Percentiles rank a stretch among this genome's conserved stretches.
These are phyloP conservation scores for Podospora fimiseda DNA, from an alignment of 495 filamentous ascomycete genomes.

Conservation along the genomic window DNA sequence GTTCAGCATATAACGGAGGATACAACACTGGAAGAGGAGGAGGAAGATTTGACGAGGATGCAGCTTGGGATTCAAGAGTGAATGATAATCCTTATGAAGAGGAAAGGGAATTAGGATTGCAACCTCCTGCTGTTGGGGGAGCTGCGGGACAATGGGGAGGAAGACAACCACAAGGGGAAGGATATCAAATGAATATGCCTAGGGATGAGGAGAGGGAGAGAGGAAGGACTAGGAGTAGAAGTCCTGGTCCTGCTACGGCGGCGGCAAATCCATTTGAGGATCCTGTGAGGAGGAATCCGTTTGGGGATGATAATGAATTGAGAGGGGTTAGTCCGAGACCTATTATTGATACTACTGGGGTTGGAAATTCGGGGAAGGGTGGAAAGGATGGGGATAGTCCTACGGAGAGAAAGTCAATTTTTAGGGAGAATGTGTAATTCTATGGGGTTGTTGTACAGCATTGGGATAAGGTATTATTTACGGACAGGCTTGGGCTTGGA, in stretches of 20 bases:
- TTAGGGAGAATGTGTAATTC: conserved; percentile 44
- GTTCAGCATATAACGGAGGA: conserved; percentile 8
- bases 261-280: background rate
- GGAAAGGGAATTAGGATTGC: conserved; percentile 54
- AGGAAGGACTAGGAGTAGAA: conserved; percentile 29
- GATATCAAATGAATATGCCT: conserved; percentile 45
- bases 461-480: background rate
- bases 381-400: conserved; percentile 25
- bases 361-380: conserved; percentile 18
- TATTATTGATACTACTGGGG: conserved; percentile 25
- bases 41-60: conserved; percentile 55
- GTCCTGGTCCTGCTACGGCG: conserved; percentile 13
- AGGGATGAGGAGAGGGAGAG: conserved; percentile 22
- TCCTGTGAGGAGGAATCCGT: conserved; percentile 40
- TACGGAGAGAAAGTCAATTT: conserved; percentile 44
- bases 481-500: background rate
- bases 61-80: conserved; percentile 67
- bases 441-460: too few species aligned
- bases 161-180: conserved; percentile 27
- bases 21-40: conserved; percentile 17
- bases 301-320: conserved; percentile 47
- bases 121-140: conserved; percentile 10
- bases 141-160: conserved; percentile 14
- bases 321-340: conserved; percentile 53
- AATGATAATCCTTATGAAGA: conserved; percentile 54